Evolutionary conservation across 345 rosid species (phyloP).

Genomic region (Pseudoturritis turrita): DNA sequence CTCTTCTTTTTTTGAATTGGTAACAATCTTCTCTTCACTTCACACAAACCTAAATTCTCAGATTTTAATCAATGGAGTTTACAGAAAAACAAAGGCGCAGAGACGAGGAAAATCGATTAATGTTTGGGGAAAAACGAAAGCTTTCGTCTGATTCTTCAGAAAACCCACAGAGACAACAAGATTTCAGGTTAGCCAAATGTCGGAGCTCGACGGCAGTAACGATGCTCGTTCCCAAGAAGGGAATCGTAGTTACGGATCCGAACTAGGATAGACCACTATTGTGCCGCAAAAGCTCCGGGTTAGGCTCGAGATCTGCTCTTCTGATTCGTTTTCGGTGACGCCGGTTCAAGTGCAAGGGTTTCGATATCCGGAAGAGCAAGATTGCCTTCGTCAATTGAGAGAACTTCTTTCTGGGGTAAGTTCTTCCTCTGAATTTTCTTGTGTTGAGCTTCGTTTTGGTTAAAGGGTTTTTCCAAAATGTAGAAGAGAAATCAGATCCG

Average conservation of each 20-base stretch:
- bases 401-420: constrained; percentile 55
- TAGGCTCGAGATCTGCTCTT: constrained; percentile 81
- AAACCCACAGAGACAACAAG: constrained; percentile 22
- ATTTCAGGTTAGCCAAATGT: constrained; percentile 58
- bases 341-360: constrained; percentile 48
- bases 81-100: constrained; percentile 57
- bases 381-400: constrained; percentile 44
- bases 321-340: constrained; percentile 71
- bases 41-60: constrained; percentile 20
- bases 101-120: constrained; percentile 54
- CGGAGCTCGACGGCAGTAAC: constrained; percentile 33
- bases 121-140: constrained; percentile 57
- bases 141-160: constrained; percentile 32
- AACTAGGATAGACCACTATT: constrained; percentile 15
- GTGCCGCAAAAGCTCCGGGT: constrained; percentile 46
- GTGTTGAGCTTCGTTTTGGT: not conserved
- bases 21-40: constrained; percentile 6
- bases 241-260: constrained; percentile 9
- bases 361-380: constrained; percentile 53
- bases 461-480: not conserved
- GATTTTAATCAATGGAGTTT: constrained; percentile 36
- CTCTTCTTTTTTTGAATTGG: too few relatives aligned
- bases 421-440: not conserved
- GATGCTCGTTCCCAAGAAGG: constrained; percentile 13
- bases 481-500: not conserved